Base-by-base conservation (phyloP, 2,329 filamentous ascomycete species). In the Colletotrichum sp. region DNA sequence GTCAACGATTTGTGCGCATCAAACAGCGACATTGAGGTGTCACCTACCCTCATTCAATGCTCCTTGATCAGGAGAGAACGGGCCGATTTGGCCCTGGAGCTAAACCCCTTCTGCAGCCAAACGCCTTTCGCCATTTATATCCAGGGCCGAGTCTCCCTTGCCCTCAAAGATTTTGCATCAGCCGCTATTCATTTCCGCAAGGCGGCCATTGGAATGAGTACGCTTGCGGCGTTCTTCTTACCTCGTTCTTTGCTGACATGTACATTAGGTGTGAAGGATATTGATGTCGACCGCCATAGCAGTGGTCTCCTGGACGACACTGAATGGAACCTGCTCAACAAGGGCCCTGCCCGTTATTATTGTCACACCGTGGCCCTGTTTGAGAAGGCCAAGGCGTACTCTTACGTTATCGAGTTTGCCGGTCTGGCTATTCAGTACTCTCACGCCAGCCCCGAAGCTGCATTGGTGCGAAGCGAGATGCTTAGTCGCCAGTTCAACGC, bases 401-500 rank as follows among this genome's bases (percentile, higher is more conserved):
- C 94, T 3, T 94, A 94, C 80, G 95, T 98, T 55, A 91, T 95
- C 7, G 95, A 98, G 78, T 98, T 98, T 86, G 93, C 95, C 52
- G 91, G 92, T 52, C 87, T 96, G 28, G 93, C 94, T 7, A 87
- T 98, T 57, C 93, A 95, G 80, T 94, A 94, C 77, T 81, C 88
- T 30, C 83, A 84, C 52, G 78, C 77, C 43, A 82, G 79, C 57
- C 81, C 80, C 5, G 83, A 86, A 36, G 80, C 82, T 30, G 81
- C 82, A 16, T 79, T 87, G 48, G 86, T 91, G 74, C 90, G 91
- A 75, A 91, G 90, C 3, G 94, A 98, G 76, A 92, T 99, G 80
- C 92, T 98, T 24, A 94, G 92, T 78, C 93, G 96, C 4, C 89
- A 98, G 4, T 99, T 99, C 87, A 93, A 93, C 77, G 94, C 95